Base-by-base conservation (phyloP, 305 asterid genomes). In the Plantago lanceolata region DNA sequence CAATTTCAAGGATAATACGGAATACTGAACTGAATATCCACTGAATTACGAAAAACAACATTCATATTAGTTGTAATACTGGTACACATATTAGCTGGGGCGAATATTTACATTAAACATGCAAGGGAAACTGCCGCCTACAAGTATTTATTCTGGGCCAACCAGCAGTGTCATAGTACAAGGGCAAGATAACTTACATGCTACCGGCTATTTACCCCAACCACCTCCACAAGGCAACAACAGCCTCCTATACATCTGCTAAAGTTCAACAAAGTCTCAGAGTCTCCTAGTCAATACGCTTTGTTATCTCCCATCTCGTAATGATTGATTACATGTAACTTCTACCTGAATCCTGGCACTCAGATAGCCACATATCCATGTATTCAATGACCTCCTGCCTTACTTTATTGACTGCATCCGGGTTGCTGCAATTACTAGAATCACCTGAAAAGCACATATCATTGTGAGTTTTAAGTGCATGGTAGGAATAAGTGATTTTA, bases 341-440 rank as follows among this genome's bases (percentile, higher is more conserved):
- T 84, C 79, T 73, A 66, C 86, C 87, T 44, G 86, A 72, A 64
- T 16, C 53, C 65, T 75, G 84, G 82, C 97, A 89, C 60, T 89
- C 82, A 37, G 95, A 87, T 37, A 93, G 80, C 97, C 96, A 93
- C 65, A 81, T 48, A 72, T 93, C 99, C 17, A 93, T 87, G 71
- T 83, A 50, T 51, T 73, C 65, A 7, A 79, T 81, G 66, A 93
- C 74, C 74, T 82, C 53, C 73, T 85, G 81, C 85, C 98, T 79
- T 48, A 81, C 94, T 84, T 80, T 93, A 58, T 73, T 65, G 49
- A 93, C 97, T 8, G 90, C 89, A 5, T 84, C 86, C 0, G 94
- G 89, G 40, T 93, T 82, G 68, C 82, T 84, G 79, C 98, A 93
- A 61, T 85, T 84, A 75, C 68, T 67, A 37, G 94, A 76, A 31